Percentiles rank a stretch among this genome's conserved stretches.
Evolutionary conservation across 2,329 filamentous ascomycete species (phyloP).

Genomic region (Hymenotorrendiella dingleyae): DNA sequence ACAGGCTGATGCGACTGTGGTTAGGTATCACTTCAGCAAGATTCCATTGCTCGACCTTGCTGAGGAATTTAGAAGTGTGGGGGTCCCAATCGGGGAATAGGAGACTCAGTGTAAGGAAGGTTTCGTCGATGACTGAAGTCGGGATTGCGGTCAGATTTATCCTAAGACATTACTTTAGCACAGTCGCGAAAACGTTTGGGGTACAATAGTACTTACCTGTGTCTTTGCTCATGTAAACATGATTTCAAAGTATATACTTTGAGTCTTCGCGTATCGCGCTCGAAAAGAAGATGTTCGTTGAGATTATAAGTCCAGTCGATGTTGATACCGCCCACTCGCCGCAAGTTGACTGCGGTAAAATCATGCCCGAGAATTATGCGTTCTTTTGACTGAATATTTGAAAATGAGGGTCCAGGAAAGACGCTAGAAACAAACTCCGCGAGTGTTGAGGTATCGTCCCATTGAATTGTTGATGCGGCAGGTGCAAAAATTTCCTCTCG

Average conservation of each 20-base stretch:
- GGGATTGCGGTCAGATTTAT: background rate
- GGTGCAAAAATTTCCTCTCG: background rate
- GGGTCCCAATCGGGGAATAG: background rate
- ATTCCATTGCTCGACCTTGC: background rate
- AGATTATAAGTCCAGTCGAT: background rate
- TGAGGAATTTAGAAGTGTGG: background rate
- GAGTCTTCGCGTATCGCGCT: background rate
- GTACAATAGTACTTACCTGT: background rate
- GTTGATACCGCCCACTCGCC: background rate
- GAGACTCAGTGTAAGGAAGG: background rate
- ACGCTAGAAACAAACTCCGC: background rate
- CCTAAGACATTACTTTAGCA: background rate
- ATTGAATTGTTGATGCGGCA: background rate
- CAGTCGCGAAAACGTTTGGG: background rate
- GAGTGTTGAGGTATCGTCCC: background rate
- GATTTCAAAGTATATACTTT: background rate
- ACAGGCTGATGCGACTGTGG: background rate
- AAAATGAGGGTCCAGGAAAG: background rate
- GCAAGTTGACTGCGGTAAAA: background rate
- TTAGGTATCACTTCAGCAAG: no score
- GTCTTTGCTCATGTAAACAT: background rate
- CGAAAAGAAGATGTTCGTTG: conserved; percentile 1
- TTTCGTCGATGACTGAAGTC: background rate
- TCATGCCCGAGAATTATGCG: background rate
- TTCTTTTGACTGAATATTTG: background rate